Evolutionary conservation across 2,329 filamentous ascomycete genomes (phyloP).

Genomic region (Pseudogymnoascus sp.): DNA sequence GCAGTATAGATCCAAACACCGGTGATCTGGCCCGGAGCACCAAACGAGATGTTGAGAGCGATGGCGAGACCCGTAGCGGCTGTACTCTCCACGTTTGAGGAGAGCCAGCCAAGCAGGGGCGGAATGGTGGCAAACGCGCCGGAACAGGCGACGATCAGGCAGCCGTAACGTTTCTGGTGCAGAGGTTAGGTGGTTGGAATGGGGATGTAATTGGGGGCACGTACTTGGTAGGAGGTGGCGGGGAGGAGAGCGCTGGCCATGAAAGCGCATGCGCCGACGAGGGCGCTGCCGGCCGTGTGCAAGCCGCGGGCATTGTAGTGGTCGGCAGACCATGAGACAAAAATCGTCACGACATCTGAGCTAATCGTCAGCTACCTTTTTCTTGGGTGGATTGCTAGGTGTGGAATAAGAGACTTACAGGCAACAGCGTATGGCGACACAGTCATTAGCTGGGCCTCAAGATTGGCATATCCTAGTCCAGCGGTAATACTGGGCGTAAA

Average conservation of each 20-base stretch:
- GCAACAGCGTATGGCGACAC: slow-evolving; percentile 57
- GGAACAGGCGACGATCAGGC: not conserved
- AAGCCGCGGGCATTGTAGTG: slow-evolving; percentile 49
- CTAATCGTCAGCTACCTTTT: not conserved
- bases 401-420: slow-evolving; percentile 31
- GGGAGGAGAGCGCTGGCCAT: slow-evolving; percentile 30
- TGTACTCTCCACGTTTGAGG: not conserved
- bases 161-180: not conserved
- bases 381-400: not conserved
- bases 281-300: slow-evolving; percentile 41
- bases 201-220: not conserved
- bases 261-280: slow-evolving; percentile 48
- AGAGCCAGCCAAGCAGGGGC: not conserved
- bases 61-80: not conserved
- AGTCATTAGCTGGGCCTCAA: slow-evolving; percentile 58
- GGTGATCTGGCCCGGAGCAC: not conserved
- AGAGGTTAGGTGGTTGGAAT: not conserved
- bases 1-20: slow-evolving; percentile 1
- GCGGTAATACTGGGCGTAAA: slow-evolving; percentile 55
- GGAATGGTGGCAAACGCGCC: not conserved
- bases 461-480: slow-evolving; percentile 45
- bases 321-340: slow-evolving; percentile 54
- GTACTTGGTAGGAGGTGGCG: not conserved
- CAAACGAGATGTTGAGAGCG: not conserved
- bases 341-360: slow-evolving; percentile 36